Conservation (phyloP, 1,284 basidiomycete species). For the Pisolithus thermaeus region DNA sequence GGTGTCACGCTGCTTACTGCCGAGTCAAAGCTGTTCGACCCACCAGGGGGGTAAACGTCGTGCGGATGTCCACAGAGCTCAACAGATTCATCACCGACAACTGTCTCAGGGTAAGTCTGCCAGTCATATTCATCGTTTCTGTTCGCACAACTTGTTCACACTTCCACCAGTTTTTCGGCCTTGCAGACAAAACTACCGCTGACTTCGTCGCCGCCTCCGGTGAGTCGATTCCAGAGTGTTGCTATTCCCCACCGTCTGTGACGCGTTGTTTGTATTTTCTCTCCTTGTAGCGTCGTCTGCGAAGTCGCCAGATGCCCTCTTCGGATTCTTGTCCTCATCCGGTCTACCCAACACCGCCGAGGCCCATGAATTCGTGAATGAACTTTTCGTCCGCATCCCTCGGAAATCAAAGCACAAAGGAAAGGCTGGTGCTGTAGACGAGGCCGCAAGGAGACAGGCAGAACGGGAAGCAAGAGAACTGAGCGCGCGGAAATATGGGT, state of each 20-base stretch:
- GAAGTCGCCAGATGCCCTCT: slow-evolving; percentile 77
- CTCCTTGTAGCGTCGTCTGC: slow-evolving; percentile 62
- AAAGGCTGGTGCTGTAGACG: slow-evolving; percentile 34
- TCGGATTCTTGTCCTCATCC: slow-evolving; percentile 64
- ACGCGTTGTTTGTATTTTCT: background rate
- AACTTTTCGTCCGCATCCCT: slow-evolving; percentile 76
- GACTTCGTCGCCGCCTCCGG: slow-evolving; percentile 85
- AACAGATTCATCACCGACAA: slow-evolving; percentile 85
- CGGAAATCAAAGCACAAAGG: slow-evolving; percentile 66
- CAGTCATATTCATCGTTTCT: background rate
- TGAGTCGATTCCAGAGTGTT: slow-evolving; percentile 28
- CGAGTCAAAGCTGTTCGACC: no score
- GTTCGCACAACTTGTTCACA: slow-evolving; percentile 1
- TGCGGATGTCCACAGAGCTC: slow-evolving; percentile 42
- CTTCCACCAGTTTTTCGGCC: slow-evolving; percentile 62
- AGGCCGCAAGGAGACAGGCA: slow-evolving; percentile 51
- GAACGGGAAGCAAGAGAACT: slow-evolving; percentile 69
- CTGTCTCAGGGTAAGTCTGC: slow-evolving; percentile 60
- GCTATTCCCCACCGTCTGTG: background rate
- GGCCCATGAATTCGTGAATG: slow-evolving; percentile 72
- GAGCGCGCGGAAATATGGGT: slow-evolving; percentile 70
- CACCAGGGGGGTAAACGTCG: background rate
- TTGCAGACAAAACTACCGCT: slow-evolving; percentile 76
- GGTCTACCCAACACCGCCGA: slow-evolving; percentile 79
- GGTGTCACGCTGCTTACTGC: no score